Conservation (phyloP, 176 grass and related monocot species). For the Musa troglodytarum region DNA sequence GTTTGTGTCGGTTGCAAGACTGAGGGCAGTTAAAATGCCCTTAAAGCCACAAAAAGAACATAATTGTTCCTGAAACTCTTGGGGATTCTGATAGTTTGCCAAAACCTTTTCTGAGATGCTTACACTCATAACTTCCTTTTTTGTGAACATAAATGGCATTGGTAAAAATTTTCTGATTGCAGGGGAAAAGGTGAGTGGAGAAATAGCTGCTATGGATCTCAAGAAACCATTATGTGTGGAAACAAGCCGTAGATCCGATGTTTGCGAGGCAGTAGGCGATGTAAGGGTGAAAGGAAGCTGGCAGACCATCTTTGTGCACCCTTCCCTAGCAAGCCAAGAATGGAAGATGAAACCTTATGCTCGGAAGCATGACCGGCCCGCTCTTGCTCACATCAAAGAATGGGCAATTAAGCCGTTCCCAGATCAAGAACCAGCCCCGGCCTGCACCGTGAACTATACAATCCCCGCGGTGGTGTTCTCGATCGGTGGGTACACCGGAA, state of each 20-base stretch:
- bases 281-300: conserved; percentile 48
- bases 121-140: too few relatives aligned
- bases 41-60: too few relatives aligned
- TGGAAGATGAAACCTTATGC: conserved; percentile 87
- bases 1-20: too few relatives aligned
- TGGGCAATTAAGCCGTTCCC: conserved; percentile 46
- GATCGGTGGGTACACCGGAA: conserved; percentile 71
- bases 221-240: conserved; percentile 22
- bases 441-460: conserved; percentile 70
- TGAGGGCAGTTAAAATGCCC: too few relatives aligned
- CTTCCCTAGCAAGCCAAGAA: conserved; percentile 32
- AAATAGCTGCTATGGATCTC: background rate
- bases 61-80: too few relatives aligned
- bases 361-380: conserved; percentile 65
- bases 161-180: too few relatives aligned
- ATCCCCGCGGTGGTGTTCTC: conserved; percentile 75
- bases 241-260: conserved; percentile 23
- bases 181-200: background rate
- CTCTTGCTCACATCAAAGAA: conserved; percentile 51
- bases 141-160: too few relatives aligned
- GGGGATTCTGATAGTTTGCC: too few relatives aligned
- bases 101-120: too few relatives aligned
- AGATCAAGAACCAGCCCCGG: conserved; percentile 13
- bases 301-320: conserved; percentile 45
- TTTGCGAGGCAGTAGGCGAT: conserved; percentile 38